Evolutionary conservation across 495 filamentous ascomycete genomes (phyloP).

Genomic region (Sordaria brevicollis): DNA sequence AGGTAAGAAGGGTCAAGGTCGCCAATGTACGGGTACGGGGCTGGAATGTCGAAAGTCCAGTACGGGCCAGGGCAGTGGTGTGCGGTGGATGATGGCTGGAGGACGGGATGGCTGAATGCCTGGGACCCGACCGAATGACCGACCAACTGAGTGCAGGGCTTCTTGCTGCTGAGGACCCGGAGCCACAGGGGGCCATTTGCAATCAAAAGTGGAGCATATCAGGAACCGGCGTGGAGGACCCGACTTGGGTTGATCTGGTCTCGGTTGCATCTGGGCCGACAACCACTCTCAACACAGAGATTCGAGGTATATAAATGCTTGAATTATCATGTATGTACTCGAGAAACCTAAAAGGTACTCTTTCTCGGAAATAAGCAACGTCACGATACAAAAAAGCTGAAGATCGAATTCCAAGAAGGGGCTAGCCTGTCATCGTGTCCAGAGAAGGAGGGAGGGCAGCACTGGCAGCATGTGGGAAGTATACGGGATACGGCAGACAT

Average conservation of each 20-base stretch:
- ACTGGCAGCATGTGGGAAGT: neutral
- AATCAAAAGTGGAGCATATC: constrained; percentile 20
- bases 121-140: neutral
- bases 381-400: neutral
- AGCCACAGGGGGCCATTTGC: constrained; percentile 8
- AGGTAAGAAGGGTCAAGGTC: neutral
- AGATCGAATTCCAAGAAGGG: neutral
- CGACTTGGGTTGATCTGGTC: neutral
- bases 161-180: neutral
- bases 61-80: neutral
- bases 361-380: neutral
- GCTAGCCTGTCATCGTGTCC: neutral
- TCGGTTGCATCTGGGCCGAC: neutral
- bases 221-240: constrained; percentile 4
- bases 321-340: neutral
- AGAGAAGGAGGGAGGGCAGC: neutral
- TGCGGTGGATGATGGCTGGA: neutral
- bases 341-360: neutral
- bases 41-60: neutral
- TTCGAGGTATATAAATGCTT: neutral
- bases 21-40: neutral
- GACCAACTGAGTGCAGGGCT: neutral
- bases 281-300: neutral
- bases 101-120: neutral
- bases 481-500: neutral